Conservation (phyloP, 2,329 filamentous ascomycete genomes). For the Alternaria arbusti region DNA sequence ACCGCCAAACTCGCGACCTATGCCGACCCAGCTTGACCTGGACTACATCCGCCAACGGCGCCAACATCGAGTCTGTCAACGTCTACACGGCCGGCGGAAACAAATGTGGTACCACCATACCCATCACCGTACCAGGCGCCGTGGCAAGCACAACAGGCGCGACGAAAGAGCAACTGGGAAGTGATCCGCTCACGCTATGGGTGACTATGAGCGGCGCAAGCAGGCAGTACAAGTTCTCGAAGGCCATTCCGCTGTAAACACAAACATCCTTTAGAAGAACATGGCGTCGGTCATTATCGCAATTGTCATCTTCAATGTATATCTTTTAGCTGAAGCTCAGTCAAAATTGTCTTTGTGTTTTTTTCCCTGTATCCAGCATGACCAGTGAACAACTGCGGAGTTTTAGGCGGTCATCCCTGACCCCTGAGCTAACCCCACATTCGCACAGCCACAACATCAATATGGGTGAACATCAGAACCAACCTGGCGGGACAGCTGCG, state of each 20-base stretch:
- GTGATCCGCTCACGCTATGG: slow-evolving; percentile 50
- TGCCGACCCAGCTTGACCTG: slow-evolving; percentile 60
- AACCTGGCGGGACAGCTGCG: neutral
- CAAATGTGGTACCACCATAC: slow-evolving; percentile 59
- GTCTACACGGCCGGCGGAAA: slow-evolving; percentile 57
- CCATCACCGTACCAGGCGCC: slow-evolving; percentile 60
- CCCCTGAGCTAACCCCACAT: neutral
- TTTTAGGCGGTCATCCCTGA: slow-evolving; percentile 5
- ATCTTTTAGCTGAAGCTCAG: slow-evolving; percentile 4
- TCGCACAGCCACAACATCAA: slow-evolving; percentile 15
- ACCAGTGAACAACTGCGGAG: neutral
- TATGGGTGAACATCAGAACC: slow-evolving; percentile 3
- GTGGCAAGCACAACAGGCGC: slow-evolving; percentile 54
- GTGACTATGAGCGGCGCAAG: slow-evolving; percentile 47
- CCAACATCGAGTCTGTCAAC: slow-evolving; percentile 58
- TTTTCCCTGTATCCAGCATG: neutral
- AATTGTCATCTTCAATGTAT: slow-evolving; percentile 8
- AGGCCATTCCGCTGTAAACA: slow-evolving; percentile 32
- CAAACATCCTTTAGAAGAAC: neutral
- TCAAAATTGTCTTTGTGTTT: neutral
- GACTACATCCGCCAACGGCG: slow-evolving; percentile 51
- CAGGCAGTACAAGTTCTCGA: slow-evolving; percentile 43
- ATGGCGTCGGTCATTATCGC: neutral
- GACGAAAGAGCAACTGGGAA: slow-evolving; percentile 61
- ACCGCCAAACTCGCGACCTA: slow-evolving; percentile 61